phyloP scores from a whole-genome alignment of 2,329 filamentous ascomycete species.

The Cladorrhinum sp. region DNA sequence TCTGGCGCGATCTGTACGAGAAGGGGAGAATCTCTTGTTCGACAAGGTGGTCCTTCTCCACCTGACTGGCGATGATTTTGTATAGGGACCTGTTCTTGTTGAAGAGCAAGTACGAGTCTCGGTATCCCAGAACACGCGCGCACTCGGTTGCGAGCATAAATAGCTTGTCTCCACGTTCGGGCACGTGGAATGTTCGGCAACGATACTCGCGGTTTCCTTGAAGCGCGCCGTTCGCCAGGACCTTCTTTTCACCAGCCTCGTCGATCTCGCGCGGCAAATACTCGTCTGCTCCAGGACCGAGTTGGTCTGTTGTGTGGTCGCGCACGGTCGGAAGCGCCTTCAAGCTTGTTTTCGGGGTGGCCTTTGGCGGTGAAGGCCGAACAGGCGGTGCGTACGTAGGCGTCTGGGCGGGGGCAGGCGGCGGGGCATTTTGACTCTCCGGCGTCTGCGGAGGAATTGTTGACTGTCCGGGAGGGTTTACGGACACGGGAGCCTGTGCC shows the following conservation, averaged over 20 bases:
- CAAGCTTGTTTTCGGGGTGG: conserved; percentile 78
- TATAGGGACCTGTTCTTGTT: conserved; percentile 96
- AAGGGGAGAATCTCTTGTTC: conserved; percentile 93
- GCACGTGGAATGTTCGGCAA: conserved; percentile 90
- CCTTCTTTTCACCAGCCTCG: conserved; percentile 91
- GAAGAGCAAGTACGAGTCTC: conserved; percentile 96
- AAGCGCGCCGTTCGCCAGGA: conserved; percentile 76
- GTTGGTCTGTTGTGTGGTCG: conserved; percentile 95
- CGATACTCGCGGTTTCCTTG: conserved; percentile 82
- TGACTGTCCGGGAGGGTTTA: conserved; percentile 38
- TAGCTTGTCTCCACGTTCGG: conserved; percentile 84
- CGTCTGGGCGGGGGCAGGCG: conserved; percentile 43
- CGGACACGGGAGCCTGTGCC: conserved; percentile 36
- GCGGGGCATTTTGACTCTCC: conserved; percentile 49
- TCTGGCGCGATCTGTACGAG: conserved; percentile 96
- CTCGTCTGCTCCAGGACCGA: conserved; percentile 85
- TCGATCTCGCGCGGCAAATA: conserved; percentile 93
- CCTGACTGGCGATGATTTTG: conserved; percentile 96
- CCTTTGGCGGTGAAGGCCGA: conserved; percentile 64
- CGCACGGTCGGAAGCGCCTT: conserved; percentile 94
- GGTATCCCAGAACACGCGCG: conserved; percentile 86
- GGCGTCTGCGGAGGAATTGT: conserved; percentile 41
- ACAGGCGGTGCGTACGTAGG: conserved; percentile 38
- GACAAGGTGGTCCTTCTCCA: conserved; percentile 95
- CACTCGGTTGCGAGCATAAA: conserved; percentile 99